Percentiles rank a stretch among this genome's conserved stretches.
phyloP scores from a whole-genome alignment of 176 grass and related monocot species.

The bread wheat (Triticum aestivum) region DNA sequence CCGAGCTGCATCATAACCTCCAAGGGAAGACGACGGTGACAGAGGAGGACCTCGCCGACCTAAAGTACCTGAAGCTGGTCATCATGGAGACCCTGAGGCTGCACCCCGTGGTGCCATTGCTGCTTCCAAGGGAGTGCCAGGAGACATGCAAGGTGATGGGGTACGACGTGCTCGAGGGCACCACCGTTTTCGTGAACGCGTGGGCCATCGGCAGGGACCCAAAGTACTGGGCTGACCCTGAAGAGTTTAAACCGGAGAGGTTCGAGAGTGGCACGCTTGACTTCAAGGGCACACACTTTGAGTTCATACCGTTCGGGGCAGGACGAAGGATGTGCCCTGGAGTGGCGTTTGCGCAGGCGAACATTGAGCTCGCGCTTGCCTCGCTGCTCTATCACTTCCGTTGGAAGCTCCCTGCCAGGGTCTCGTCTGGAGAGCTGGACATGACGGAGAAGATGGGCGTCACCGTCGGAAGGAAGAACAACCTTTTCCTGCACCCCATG shows the following conservation, averaged over 20 bases:
- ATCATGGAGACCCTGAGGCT: background rate
- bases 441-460: background rate
- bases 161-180: background rate
- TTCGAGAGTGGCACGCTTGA: background rate
- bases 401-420: background rate
- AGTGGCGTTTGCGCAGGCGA: background rate
- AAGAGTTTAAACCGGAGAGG: background rate
- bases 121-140: background rate
- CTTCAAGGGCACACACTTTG: background rate
- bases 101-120: background rate
- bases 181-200: background rate
- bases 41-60: background rate
- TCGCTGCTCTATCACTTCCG: background rate
- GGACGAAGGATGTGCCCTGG: background rate
- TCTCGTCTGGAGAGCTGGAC: background rate
- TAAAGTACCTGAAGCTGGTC: background rate
- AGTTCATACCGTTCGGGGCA: background rate
- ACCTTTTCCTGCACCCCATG: background rate
- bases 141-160: background rate
- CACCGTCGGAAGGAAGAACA: background rate
- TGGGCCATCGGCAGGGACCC: background rate
- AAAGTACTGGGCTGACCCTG: background rate
- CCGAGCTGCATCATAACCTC: background rate
- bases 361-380: background rate
- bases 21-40: background rate